These are phyloP conservation scores for Nothophoma quercina DNA, from an alignment of 2,329 filamentous ascomycete species.

Conservation along the genomic window DNA sequence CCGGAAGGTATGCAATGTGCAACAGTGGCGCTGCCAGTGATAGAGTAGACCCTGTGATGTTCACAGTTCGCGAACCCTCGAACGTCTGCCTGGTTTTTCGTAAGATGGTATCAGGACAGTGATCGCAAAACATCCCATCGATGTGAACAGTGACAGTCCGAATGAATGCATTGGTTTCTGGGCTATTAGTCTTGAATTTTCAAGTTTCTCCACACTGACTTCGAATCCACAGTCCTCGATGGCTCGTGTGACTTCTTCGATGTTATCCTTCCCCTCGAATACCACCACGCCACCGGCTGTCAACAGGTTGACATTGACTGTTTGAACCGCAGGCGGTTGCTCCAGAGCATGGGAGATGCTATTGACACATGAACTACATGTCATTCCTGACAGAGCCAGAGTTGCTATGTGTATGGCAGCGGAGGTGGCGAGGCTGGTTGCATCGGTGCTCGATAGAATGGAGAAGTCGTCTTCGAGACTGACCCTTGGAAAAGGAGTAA, in stretches of 20 bases:
- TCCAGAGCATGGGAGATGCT: conserved; percentile 60
- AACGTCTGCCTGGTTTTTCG: conserved; percentile 62
- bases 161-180: conserved; percentile 56
- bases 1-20: conserved; percentile 73
- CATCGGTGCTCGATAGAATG: conserved; percentile 21
- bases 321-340: conserved; percentile 56
- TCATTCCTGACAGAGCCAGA: conserved; percentile 66
- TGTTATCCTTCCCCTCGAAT: conserved; percentile 56
- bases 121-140: conserved; percentile 56
- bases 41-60: conserved; percentile 64
- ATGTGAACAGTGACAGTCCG: conserved; percentile 48
- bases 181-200: no score
- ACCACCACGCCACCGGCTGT: conserved; percentile 59
- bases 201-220: conserved; percentile 47
- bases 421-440: conserved; percentile 1
- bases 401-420: conserved; percentile 48
- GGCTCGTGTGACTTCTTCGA: conserved; percentile 56
- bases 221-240: conserved; percentile 60
- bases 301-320: conserved; percentile 61
- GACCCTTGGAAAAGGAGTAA: conserved; percentile 19
- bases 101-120: conserved; percentile 60
- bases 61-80: conserved; percentile 52
- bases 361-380: conserved; percentile 64
- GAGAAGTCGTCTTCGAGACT: conserved; percentile 24
- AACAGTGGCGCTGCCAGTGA: conserved; percentile 69